phyloP scores from a whole-genome alignment of 805 yeast species.

The Danielia reshetovae region DNA sequence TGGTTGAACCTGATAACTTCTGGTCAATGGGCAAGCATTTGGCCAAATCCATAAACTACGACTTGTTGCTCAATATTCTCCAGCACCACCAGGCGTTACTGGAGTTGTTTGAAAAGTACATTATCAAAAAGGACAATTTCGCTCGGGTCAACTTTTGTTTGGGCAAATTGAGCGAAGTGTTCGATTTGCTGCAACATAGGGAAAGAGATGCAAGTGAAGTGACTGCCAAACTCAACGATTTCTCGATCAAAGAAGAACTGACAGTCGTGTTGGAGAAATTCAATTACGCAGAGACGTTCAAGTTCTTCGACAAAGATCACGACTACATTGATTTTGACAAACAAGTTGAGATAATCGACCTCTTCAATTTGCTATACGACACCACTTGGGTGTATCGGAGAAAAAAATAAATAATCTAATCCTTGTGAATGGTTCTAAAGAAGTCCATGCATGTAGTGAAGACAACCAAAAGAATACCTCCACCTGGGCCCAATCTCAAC shows the following conservation, averaged over 20 bases:
- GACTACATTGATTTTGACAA: constrained; percentile 6
- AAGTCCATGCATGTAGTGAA: constrained; percentile 93
- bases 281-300: constrained; percentile 21
- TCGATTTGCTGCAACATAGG: constrained; percentile 17
- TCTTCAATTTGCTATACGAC: constrained; percentile 5
- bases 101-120: constrained; percentile 14
- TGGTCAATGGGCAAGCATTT: constrained; percentile 16
- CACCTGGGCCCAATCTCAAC: constrained; percentile 97
- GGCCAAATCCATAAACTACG: constrained; percentile 24
- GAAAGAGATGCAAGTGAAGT: constrained; percentile 12
- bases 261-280: constrained; percentile 7
- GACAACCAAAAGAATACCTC: constrained; percentile 96
- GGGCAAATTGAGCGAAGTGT: constrained; percentile 11
- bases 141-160: constrained; percentile 12
- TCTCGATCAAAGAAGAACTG: too few relatives aligned
- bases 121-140: constrained; percentile 11
- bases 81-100: constrained; percentile 21
- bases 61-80: constrained; percentile 27
- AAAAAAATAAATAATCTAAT: neutral
- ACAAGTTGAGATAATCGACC: constrained; percentile 8
- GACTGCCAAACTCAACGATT: constrained; percentile 7
- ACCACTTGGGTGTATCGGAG: constrained; percentile 5
- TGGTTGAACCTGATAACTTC: constrained; percentile 15
- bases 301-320: constrained; percentile 8
- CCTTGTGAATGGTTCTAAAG: constrained; percentile 57